Evolutionary conservation across 352 stramenopile genomes (phyloP).

Genomic region (Thraustochytrium striatum): DNA sequence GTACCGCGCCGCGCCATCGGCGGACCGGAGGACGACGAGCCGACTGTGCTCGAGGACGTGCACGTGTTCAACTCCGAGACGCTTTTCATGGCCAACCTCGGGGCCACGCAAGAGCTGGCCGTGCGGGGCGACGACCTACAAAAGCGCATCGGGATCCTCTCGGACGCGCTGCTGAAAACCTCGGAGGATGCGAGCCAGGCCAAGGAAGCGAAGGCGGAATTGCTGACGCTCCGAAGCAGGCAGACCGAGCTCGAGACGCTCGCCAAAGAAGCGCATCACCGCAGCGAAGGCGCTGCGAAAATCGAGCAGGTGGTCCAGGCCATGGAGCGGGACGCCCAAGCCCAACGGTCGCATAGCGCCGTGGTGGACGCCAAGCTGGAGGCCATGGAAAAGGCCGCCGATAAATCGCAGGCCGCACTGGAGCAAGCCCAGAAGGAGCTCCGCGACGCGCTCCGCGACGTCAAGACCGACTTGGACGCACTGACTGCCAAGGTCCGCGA

Average conservation of each 20-base stretch:
- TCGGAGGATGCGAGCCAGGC: neutral
- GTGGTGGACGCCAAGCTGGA: neutral
- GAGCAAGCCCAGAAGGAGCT: neutral
- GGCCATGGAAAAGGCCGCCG: neutral
- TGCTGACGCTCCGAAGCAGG: neutral
- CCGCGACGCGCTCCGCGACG: neutral
- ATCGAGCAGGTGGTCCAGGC: constrained; percentile 9
- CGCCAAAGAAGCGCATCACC: constrained; percentile 22
- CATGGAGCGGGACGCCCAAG: neutral
- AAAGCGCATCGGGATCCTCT: neutral
- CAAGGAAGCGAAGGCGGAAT: neutral
- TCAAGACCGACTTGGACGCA: neutral
- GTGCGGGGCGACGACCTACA: neutral
- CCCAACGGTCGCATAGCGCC: neutral
- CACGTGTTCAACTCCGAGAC: constrained; percentile 42
- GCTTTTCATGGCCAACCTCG: constrained; percentile 44
- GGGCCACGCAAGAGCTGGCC: constrained; percentile 37
- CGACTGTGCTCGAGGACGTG: constrained; percentile 19
- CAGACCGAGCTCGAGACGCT: constrained; percentile 34
- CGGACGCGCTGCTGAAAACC: neutral
- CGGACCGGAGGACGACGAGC: constrained; percentile 16
- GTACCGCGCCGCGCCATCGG: constrained; percentile 2
- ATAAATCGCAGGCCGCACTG: neutral
- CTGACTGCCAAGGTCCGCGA: neutral
- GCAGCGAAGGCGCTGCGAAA: constrained; percentile 1